Evolutionary conservation across 805 yeast genomes (phyloP).

Genomic region (Metschnikowia koreensis): DNA sequence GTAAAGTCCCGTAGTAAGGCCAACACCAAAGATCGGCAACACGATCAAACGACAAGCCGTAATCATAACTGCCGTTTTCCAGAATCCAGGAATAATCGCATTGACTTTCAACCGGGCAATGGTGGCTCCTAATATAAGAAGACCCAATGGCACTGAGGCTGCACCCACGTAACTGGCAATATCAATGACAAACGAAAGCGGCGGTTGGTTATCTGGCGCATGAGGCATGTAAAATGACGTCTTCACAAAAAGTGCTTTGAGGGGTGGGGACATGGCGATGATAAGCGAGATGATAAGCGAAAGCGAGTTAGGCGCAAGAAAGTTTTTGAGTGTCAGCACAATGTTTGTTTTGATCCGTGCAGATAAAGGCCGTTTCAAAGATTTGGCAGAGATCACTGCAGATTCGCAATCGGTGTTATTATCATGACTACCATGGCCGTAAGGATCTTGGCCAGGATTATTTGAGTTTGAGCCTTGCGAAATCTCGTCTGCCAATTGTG

Average conservation of each 20-base stretch:
- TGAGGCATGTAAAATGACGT: constrained; percentile 52
- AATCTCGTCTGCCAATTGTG: background rate
- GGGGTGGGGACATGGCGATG: constrained; percentile 82
- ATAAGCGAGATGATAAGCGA: constrained; percentile 63
- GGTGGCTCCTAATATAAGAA: constrained; percentile 81
- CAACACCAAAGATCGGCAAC: constrained; percentile 76
- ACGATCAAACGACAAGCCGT: constrained; percentile 59
- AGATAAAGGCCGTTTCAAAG: background rate
- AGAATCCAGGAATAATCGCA: constrained; percentile 64
- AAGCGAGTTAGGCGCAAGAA: constrained; percentile 68
- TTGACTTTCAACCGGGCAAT: constrained; percentile 68
- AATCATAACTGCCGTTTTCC: constrained; percentile 61
- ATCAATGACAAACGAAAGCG: constrained; percentile 82
- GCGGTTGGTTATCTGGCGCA: constrained; percentile 87
- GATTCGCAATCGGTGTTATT: background rate
- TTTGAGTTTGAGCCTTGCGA: background rate
- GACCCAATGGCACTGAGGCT: constrained; percentile 87
- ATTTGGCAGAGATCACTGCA: no score
- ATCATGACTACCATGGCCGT: background rate
- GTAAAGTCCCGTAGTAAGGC: constrained; percentile 54
- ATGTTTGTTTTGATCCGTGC: background rate
- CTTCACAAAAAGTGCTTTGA: constrained; percentile 48
- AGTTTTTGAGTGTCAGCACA: constrained; percentile 41
- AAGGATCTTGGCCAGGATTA: background rate
- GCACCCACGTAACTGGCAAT: constrained; percentile 74